These are phyloP conservation scores for Eimeria mitis DNA, from an alignment of 169 alveolate genomes.

Conservation along the genomic window DNA sequence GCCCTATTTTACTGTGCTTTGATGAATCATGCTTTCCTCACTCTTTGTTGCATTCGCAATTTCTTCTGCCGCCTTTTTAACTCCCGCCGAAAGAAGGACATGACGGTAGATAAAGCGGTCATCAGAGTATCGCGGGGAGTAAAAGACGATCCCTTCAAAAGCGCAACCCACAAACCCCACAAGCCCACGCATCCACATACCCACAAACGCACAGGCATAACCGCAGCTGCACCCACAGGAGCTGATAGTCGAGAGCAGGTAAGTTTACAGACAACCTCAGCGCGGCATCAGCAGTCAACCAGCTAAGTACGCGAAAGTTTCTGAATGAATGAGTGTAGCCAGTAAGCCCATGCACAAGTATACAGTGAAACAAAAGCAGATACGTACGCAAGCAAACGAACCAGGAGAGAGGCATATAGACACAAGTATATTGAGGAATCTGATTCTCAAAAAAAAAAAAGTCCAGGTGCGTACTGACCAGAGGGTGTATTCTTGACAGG, in stretches of 20 bases:
- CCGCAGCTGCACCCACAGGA: background rate
- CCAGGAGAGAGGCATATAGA: background rate
- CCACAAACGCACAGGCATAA: background rate
- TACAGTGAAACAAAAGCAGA: background rate
- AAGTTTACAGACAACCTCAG: background rate
- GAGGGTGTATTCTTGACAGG: conserved; percentile 60
- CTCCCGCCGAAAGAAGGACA: conserved; percentile 90
- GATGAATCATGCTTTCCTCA: background rate
- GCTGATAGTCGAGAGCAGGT: background rate
- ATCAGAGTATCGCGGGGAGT: conserved; percentile 91
- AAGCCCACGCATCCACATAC: background rate
- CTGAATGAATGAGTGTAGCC: background rate
- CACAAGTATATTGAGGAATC: background rate
- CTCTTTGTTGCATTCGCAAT: conserved; percentile 64
- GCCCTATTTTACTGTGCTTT: background rate
- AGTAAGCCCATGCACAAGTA: background rate
- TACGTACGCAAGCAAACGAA: background rate
- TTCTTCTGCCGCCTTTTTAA: conserved; percentile 88
- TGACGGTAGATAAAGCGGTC: conserved; percentile 91
- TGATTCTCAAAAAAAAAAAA: background rate
- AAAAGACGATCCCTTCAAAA: conserved; percentile 89
- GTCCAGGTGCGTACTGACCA: conserved; percentile 2
- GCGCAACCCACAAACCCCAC: background rate
- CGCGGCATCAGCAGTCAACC: background rate
- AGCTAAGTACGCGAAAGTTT: background rate